Evolutionary conservation across 345 rosid species (phyloP).

Genomic region (Eucalyptus tenuipes): DNA sequence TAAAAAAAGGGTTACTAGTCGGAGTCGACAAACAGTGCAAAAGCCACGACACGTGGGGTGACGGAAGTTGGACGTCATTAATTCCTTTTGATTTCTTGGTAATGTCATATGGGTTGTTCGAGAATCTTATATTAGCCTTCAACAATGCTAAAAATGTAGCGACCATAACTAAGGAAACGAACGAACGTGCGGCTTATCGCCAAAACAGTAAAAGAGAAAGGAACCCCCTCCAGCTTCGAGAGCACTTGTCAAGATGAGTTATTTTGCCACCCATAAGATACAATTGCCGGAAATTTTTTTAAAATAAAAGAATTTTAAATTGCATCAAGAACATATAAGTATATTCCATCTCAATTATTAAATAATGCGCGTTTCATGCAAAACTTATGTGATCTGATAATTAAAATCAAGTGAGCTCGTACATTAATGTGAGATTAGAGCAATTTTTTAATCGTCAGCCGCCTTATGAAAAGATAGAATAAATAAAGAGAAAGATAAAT

Average conservation of each 20-base stretch:
- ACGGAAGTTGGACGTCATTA: not conserved
- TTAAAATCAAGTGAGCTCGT: not conserved
- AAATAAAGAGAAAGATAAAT: not conserved
- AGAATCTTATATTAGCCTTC: not conserved
- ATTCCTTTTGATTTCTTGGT: not conserved
- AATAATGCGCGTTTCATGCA: accelerated
- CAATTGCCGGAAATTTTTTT: not conserved
- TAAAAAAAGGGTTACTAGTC: no score
- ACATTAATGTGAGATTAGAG: not conserved
- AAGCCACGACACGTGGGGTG: not conserved
- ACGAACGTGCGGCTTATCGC: not conserved
- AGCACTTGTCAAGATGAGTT: not conserved
- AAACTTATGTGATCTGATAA: not conserved
- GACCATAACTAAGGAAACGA: not conserved
- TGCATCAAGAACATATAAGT: not conserved
- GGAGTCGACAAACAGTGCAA: not conserved
- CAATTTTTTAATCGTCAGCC: not conserved
- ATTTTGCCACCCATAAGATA: not conserved
- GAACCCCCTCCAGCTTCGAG: not conserved
- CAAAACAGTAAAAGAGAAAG: not conserved
- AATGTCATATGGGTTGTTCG: not conserved
- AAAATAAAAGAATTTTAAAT: not conserved
- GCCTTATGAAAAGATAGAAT: not conserved
- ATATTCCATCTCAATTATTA: not conserved
- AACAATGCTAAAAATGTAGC: not conserved